These are phyloP conservation scores for Fraxinus floribunda DNA, from an alignment of 305 asterid species.

Conservation along the genomic window DNA sequence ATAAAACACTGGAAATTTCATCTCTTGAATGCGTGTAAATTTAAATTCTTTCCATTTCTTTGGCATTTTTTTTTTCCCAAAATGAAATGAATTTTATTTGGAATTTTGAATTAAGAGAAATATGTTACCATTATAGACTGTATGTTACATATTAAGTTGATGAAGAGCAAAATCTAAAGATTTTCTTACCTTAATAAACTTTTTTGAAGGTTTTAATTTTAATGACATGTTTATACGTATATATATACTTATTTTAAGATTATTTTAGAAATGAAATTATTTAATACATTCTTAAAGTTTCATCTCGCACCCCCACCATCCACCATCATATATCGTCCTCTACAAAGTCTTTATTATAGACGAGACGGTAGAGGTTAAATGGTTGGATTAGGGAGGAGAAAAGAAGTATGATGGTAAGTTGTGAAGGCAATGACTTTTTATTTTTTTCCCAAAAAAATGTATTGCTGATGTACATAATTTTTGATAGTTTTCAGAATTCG, in stretches of 20 bases:
- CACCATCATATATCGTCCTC: not conserved
- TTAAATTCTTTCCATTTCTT: not conserved
- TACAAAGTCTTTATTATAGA: not conserved
- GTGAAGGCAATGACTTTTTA: not conserved
- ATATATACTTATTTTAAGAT: not conserved
- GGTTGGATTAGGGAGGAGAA: not conserved
- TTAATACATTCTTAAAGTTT: not conserved
- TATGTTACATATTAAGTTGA: not conserved
- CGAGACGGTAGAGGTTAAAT: not conserved
- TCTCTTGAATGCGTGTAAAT: not conserved
- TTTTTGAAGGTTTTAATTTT: not conserved
- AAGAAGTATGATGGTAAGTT: not conserved
- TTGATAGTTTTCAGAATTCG: not conserved
- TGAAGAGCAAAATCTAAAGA: not conserved
- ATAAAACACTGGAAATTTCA: not conserved
- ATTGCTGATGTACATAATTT: not conserved
- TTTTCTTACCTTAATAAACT: not conserved
- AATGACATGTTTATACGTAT: not conserved
- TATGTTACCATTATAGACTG: not conserved
- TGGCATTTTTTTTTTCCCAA: not conserved
- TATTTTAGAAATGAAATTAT: not conserved
- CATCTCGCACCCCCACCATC: not conserved
- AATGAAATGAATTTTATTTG: not conserved
- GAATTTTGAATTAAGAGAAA: not conserved
- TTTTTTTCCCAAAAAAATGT: too few relatives aligned